These are phyloP conservation scores for Paramecium sexaurelia DNA, from an alignment of 73 alveolate genomes.

Conservation along the genomic window DNA sequence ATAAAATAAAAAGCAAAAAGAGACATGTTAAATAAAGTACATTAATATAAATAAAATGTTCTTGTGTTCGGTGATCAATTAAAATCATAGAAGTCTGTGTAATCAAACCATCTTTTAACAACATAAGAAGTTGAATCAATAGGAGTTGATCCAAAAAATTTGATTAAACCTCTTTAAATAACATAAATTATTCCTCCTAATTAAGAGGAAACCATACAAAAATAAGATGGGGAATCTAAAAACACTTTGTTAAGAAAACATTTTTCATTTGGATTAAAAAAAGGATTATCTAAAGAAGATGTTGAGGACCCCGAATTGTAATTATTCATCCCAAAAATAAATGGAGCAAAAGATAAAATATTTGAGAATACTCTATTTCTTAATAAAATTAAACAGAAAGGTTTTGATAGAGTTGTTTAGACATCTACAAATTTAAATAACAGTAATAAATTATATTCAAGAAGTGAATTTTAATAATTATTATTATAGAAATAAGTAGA, in stretches of 20 bases:
- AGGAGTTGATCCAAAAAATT: neutral
- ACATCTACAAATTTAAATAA: slow-evolving; percentile 13
- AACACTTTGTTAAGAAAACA: neutral
- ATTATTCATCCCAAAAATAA: neutral
- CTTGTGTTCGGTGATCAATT: neutral
- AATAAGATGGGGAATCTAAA: neutral
- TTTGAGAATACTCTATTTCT: neutral
- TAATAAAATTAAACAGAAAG: neutral
- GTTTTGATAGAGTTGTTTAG: slow-evolving; percentile 6
- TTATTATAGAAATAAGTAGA: neutral
- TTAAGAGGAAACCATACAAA: neutral
- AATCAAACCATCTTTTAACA: neutral
- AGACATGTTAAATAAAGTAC: neutral
- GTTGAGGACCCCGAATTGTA: neutral
- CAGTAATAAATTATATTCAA: neutral
- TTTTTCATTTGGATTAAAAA: neutral
- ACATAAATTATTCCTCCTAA: neutral
- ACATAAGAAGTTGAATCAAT: neutral
- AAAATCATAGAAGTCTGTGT: neutral
- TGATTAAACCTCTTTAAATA: neutral
- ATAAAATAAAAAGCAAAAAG: neutral
- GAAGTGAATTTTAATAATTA: neutral
- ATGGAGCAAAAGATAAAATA: neutral
- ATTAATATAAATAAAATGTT: neutral
- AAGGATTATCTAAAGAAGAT: neutral